phyloP scores from a whole-genome alignment of 2,329 filamentous ascomycete genomes.

The Xylariaceae sp. region DNA sequence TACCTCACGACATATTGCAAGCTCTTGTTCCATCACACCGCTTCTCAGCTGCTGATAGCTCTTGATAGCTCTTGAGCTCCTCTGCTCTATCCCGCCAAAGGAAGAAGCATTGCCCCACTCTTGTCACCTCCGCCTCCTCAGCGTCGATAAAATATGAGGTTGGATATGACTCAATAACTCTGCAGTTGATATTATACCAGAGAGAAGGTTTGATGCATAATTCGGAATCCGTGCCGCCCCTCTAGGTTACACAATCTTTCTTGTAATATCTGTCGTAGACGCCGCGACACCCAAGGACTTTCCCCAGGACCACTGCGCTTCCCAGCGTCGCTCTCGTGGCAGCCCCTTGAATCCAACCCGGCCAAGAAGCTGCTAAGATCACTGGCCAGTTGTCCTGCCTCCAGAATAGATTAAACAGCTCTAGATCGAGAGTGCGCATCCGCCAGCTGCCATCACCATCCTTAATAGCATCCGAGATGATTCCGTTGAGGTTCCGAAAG shows the following conservation, averaged over 20 bases:
- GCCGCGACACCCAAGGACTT: slow-evolving; percentile 18
- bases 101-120: no score
- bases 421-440: slow-evolving; percentile 15
- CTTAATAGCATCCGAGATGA: slow-evolving; percentile 31
- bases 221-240: neutral
- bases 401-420: slow-evolving; percentile 25
- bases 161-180: no score
- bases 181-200: no score
- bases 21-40: no score
- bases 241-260: neutral
- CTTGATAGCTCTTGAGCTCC: no score
- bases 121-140: no score
- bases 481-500: slow-evolving; percentile 49
- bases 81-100: no score
- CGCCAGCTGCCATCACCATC: slow-evolving; percentile 3
- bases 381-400: slow-evolving; percentile 25
- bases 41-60: no score
- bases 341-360: slow-evolving; percentile 10
- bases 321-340: slow-evolving; percentile 19
- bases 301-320: slow-evolving; percentile 15
- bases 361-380: slow-evolving; percentile 7
- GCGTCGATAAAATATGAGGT: no score
- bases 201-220: no score
- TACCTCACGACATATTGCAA: no score
- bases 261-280: slow-evolving; percentile 21